Evolutionary conservation across 768 basidiomycete genomes (phyloP).

Genomic region (Mycena venus): DNA sequence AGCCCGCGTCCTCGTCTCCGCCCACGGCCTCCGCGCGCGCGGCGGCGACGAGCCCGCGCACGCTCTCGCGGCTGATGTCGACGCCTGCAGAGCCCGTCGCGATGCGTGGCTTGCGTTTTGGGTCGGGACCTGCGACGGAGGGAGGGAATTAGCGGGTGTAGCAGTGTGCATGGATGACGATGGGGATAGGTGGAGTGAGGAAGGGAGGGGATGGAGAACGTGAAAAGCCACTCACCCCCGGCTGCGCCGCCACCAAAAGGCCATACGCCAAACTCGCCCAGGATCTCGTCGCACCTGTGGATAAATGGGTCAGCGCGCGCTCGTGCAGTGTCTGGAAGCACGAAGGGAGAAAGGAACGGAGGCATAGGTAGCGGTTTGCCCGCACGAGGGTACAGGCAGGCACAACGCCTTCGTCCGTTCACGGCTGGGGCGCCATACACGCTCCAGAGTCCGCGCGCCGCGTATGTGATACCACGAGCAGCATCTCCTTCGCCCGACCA

Average conservation of each 20-base stretch:
- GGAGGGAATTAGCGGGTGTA: neutral
- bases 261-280: constrained; percentile 93
- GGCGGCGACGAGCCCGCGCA: constrained; percentile 81
- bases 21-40: constrained; percentile 77
- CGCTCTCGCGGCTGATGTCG: constrained; percentile 70
- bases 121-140: constrained; percentile 7
- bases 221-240: constrained; percentile 24
- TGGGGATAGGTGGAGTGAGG: too few species aligned
- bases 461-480: too few species aligned
- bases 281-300: constrained; percentile 83
- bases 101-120: constrained; percentile 53
- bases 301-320: neutral
- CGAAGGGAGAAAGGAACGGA: neutral
- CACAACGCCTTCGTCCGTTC: too few species aligned
- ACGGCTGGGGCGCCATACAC: too few species aligned
- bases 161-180: too few species aligned
- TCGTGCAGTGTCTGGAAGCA: neutral
- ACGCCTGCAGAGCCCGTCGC: constrained; percentile 67
- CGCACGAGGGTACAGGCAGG: too few species aligned
- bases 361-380: neutral
- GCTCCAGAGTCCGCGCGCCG: too few species aligned
- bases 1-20: constrained; percentile 84
- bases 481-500: too few species aligned
- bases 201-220: neutral
- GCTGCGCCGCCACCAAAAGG: constrained; percentile 73